Base-by-base conservation (phyloP, 1,284 basidiomycete species). In the Puccinia polysora region DNA sequence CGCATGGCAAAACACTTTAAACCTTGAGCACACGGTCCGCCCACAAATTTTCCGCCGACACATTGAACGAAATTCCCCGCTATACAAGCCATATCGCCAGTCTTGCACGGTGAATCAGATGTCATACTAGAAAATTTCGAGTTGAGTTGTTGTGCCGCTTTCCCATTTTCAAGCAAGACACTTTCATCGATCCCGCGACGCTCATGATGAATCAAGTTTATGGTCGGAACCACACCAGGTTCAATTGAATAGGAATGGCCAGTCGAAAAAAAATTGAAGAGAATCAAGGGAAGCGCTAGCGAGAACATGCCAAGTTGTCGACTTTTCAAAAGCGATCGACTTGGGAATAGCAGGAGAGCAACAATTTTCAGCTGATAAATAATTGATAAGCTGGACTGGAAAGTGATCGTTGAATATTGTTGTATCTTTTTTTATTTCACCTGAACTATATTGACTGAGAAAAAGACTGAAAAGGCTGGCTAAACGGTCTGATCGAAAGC, bases 41-140 rank as follows among this genome's bases (percentile, higher is more conserved):
- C 49, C 6, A 71, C 59, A 47, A 52, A 71, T 56, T 71, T 71
- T 15, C 60, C 69, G 10, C 36, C 50, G 6, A 71, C 69, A 63
- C 69, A 71, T 55, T 71, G 69, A 14, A 49, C 34, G 40, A 71
- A 71, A 43, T 49, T 59, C 14, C 69, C 69, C 38, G 58, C n/a
- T 4, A 71, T 43, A 47, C 69, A 71, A 23, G 69, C 69, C 23
- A 45, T 36, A 43, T 71, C 60, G 34, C 69, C 69, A 25, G 50
- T 53, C 38, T 63, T 28, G 55, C 69, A 71, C 32, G 58, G 34
- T 1, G 69, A 52, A n/a, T 64, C 60, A 34, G 10, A 10, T 28
- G 34, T 53, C 69, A 71, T 71, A 50, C 32, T 47, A 8, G 69
- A 38, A 43, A 62, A 71, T 30, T 71, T 71, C 10, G 69, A 58